These are phyloP conservation scores for Neoarthrinium moseri DNA, from an alignment of 2,329 filamentous ascomycete genomes.

Conservation along the genomic window DNA sequence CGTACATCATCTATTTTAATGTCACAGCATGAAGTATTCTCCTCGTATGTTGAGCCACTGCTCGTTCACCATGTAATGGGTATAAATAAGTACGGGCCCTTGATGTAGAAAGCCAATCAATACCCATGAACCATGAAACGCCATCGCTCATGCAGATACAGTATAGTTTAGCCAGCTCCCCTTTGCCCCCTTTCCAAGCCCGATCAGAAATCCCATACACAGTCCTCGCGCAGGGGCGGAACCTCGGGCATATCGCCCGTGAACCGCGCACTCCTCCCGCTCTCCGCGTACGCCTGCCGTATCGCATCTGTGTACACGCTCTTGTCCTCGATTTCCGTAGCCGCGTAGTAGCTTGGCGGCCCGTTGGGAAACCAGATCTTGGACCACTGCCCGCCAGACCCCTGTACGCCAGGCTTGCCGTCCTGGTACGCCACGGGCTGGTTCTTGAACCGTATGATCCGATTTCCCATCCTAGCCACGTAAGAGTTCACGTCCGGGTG, in stretches of 20 bases:
- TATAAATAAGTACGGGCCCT: too few relatives aligned
- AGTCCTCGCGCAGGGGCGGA: conserved; percentile 76
- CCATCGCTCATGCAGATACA: conserved; percentile 1
- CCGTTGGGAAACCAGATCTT: conserved; percentile 75
- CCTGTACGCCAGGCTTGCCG: conserved; percentile 21
- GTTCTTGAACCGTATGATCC: conserved; percentile 60
- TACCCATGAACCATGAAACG: background rate
- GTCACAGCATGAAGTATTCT: too few relatives aligned
- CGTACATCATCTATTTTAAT: too few relatives aligned
- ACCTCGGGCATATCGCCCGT: conserved; percentile 72
- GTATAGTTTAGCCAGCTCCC: too few relatives aligned
- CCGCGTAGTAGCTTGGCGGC: conserved; percentile 59
- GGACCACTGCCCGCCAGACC: conserved; percentile 53
- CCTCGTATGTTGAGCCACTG: too few relatives aligned
- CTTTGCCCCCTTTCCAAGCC: too few relatives aligned
- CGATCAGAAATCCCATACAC: conserved; percentile 66
- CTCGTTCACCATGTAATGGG: too few relatives aligned
- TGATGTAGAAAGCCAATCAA: background rate
- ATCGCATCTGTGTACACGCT: conserved; percentile 56
- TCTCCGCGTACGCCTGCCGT: conserved; percentile 62
- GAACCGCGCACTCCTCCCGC: conserved; percentile 67
- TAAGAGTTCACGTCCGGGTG: conserved; percentile 46
- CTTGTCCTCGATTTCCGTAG: conserved; percentile 58
- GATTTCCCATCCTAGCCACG: conserved; percentile 39
- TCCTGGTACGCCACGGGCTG: conserved; percentile 59